These are phyloP conservation scores for Plasmodium ovale DNA, from an alignment of 169 alveolate species.

Conservation along the genomic window DNA sequence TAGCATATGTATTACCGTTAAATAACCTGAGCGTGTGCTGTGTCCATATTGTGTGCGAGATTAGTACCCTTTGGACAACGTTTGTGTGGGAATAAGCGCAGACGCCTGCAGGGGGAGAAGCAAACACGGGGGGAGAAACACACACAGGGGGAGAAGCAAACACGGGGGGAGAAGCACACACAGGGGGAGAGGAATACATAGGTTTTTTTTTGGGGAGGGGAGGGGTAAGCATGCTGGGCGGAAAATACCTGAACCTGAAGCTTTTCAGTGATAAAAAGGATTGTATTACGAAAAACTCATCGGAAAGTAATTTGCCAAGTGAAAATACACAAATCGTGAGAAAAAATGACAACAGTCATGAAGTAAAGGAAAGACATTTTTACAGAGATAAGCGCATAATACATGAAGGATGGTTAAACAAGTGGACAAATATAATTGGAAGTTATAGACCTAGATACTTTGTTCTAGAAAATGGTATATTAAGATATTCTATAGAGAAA, in stretches of 20 bases:
- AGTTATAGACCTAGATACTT: conserved; percentile 91
- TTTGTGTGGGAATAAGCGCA: no score
- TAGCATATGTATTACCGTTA: no score
- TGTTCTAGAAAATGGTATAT: conserved; percentile 86
- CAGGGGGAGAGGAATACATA: background rate
- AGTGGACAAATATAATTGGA: conserved; percentile 90
- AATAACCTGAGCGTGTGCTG: no score
- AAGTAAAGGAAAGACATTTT: background rate
- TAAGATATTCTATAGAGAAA: conserved; percentile 85
- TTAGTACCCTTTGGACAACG: no score
- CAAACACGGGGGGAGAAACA: background rate
- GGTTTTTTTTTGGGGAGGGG: no score
- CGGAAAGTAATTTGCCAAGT: background rate
- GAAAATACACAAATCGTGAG: background rate
- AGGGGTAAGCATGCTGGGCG: conserved; percentile 44
- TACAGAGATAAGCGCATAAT: conserved; percentile 78
- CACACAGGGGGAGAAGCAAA: background rate
- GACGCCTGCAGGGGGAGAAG: background rate
- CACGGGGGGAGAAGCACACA: conserved; percentile 1
- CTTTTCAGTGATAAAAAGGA: conserved; percentile 53
- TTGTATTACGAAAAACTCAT: background rate
- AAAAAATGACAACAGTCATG: background rate
- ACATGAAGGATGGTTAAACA: conserved; percentile 90
- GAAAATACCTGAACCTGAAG: conserved; percentile 52
- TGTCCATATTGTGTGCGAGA: no score